Base-by-base conservation (phyloP, 2,329 filamentous ascomycete species). In the Reticulascus tulasneorum region DNA sequence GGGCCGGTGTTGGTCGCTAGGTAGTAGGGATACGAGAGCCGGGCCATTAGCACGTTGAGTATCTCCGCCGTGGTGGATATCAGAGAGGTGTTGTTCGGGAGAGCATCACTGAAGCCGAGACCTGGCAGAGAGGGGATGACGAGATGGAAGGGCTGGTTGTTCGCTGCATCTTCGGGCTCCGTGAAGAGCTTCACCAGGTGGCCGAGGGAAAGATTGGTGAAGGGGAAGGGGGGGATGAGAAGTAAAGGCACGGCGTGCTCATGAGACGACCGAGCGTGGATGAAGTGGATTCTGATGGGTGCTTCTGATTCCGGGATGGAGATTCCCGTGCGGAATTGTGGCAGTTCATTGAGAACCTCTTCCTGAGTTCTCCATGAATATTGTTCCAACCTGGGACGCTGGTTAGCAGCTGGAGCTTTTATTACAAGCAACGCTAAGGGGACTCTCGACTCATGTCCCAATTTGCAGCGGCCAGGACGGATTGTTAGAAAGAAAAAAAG, bases 311-410 rank as follows among this genome's bases (percentile, higher is more conserved):
- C 60, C 18, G 60, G 60, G 30, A 64, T 50, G 2, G 56, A 47
- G 37, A 84, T 66, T 11, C 63, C 64, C 10, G 77, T 81, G 20
- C 82, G 73, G 53, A 74, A 85, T 55, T 85, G 81, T 1, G 80
- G 74, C n/a, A 84, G 60, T 8, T 60, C 52, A 53, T 86, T 85
- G 46, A 82, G 67, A 25, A 58, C 52, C 7, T 66, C 58, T 56
- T 85, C 81, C 37, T 77, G 69, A 3, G 67, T 60, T 31, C 76
- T 69, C 79, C 81, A 86, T 40, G 73, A 73, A 55, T 83, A 84
- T 28, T 73, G 64, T 42, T 84, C 80, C 21, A 82, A 67, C 80
- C 79, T 83, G 46, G 32, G 6, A 10, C 12, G 9, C 18, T 6
- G 12, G 16, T 29, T 3, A 42, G 22, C 13, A 29, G n/a, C 33